These are phyloP conservation scores for Plasmopara viticola DNA, from an alignment of 352 stramenopile genomes.

Conservation along the genomic window DNA sequence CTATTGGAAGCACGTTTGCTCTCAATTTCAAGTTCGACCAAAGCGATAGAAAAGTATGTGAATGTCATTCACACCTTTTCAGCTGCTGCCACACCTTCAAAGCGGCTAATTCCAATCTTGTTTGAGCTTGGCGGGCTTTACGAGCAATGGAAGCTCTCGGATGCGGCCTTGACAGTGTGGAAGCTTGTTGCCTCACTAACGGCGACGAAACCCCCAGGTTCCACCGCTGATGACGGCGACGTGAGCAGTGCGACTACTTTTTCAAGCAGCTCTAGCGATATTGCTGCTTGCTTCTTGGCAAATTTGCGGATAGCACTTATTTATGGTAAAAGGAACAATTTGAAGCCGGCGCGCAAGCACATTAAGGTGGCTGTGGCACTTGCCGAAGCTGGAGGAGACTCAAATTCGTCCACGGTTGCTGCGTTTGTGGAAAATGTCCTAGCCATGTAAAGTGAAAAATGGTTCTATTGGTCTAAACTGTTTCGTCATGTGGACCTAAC, in stretches of 20 bases:
- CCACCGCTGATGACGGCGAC: slow-evolving; percentile 17
- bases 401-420: slow-evolving; percentile 33
- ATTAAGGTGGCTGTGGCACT: slow-evolving; percentile 41
- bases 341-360: slow-evolving; percentile 62
- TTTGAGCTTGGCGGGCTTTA: slow-evolving; percentile 52
- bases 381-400: slow-evolving; percentile 20
- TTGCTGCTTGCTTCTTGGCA: slow-evolving; percentile 34
- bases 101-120: slow-evolving; percentile 38
- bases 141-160: slow-evolving; percentile 35
- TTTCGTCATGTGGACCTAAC: slow-evolving; percentile 60
- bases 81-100: slow-evolving; percentile 3
- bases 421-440: slow-evolving; percentile 61
- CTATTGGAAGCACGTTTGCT: slow-evolving; percentile 50
- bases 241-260: slow-evolving; percentile 21
- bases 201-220: slow-evolving; percentile 14
- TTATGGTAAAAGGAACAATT: slow-evolving; percentile 54
- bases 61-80: slow-evolving; percentile 14
- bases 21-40: slow-evolving; percentile 14
- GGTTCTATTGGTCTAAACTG: slow-evolving; percentile 31
- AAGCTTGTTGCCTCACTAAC: slow-evolving; percentile 40
- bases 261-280: slow-evolving; percentile 21
- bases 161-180: slow-evolving; percentile 61
- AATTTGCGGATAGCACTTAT: slow-evolving; percentile 62
- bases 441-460: slow-evolving; percentile 25
- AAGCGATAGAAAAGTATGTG: slow-evolving; percentile 35